A percentile compares a stretch with the other conserved stretches of the same genome.
Evolutionary conservation across 2,329 filamentous ascomycete genomes (phyloP).

Genomic region (Achaetomium macrosporum): DNA sequence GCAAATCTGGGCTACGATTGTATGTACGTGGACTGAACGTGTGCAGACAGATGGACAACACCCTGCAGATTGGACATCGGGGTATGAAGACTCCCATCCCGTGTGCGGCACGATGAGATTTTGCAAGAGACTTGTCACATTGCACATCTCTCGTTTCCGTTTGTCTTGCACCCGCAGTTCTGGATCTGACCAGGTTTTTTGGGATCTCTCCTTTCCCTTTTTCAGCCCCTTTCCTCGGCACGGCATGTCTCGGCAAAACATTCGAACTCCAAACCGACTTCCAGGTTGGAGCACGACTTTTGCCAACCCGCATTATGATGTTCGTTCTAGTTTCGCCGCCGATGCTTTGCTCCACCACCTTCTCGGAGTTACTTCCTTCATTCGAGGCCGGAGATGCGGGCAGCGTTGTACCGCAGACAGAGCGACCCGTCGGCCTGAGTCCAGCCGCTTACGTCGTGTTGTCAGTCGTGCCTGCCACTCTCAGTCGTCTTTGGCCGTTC

Average conservation of each 20-base stretch:
- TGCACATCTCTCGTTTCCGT: background rate
- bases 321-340: background rate
- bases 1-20: background rate
- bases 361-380: background rate
- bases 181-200: background rate
- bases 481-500: background rate
- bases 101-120: conserved; percentile 1
- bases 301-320: background rate
- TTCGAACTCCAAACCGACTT: too few relatives aligned
- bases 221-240: background rate
- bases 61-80: background rate
- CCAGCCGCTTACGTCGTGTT: background rate
- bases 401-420: background rate
- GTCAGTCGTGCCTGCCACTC: background rate
- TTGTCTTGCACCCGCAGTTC: background rate
- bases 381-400: background rate
- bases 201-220: too few relatives aligned
- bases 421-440: background rate
- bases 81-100: background rate
- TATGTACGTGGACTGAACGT: background rate
- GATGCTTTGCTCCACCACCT: background rate
- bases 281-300: background rate
- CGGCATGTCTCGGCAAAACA: background rate
- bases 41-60: background rate
- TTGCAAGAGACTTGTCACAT: background rate